A percentile compares a stretch with the other conserved stretches of the same genome.
Conservation (phyloP, 352 stramenopile species). For the Pythium diclinum region DNA sequence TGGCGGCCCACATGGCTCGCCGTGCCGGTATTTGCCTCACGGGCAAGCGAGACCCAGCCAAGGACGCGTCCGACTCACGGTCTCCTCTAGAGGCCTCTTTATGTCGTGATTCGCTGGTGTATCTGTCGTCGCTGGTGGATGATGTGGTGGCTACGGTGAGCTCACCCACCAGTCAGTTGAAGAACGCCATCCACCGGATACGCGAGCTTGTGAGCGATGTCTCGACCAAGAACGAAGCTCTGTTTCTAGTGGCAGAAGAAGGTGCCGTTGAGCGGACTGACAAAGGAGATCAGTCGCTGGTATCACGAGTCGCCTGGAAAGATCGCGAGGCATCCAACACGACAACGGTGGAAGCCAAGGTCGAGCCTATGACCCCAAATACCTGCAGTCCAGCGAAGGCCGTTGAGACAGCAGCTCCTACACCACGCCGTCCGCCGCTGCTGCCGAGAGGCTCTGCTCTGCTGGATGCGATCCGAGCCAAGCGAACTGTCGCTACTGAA, state of each 20-base stretch:
- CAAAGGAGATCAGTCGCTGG: background rate
- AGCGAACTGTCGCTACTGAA: slow-evolving; percentile 6
- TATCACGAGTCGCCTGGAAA: background rate
- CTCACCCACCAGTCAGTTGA: slow-evolving; percentile 5
- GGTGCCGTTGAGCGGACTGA: background rate
- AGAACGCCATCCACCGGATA: slow-evolving; percentile 16
- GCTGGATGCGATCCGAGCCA: slow-evolving; percentile 25
- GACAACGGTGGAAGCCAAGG: background rate
- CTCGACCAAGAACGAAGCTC: slow-evolving; percentile 30
- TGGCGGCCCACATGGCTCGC: slow-evolving; percentile 46
- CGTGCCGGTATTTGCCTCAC: slow-evolving; percentile 61
- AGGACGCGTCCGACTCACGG: slow-evolving; percentile 46
- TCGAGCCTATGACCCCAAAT: background rate
- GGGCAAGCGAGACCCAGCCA: slow-evolving; percentile 50
- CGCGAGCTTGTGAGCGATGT: slow-evolving; percentile 46
- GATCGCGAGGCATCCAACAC: background rate
- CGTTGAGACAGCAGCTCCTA: background rate
- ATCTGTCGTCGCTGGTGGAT: slow-evolving; percentile 28
- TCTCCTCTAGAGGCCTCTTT: slow-evolving; percentile 39
- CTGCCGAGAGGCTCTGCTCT: slow-evolving; percentile 14
- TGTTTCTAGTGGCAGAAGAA: slow-evolving; percentile 25
- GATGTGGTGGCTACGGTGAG: slow-evolving; percentile 28
- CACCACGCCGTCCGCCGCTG: background rate
- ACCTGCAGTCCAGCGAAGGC: background rate
- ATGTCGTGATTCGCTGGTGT: slow-evolving; percentile 8